Conservation (phyloP, 169 alveolate species). For the Plasmodium relictum region DNA sequence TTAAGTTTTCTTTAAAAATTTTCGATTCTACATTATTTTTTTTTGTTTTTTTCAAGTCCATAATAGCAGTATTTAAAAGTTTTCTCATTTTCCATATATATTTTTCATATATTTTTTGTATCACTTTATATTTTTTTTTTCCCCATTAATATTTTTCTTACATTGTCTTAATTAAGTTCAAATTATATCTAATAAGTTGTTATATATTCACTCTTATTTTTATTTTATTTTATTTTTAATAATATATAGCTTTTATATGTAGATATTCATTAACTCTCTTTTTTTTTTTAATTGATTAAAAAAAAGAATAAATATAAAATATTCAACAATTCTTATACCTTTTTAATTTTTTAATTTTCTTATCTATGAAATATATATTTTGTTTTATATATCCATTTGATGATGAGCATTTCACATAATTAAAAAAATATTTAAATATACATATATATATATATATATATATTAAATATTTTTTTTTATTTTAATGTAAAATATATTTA, state of each 20-base stretch:
- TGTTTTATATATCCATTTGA: too few species aligned
- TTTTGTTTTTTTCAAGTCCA: conserved; percentile 50
- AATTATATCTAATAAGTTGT: too few species aligned
- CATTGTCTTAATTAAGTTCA: background rate
- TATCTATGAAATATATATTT: too few species aligned
- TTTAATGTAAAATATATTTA: too few species aligned
- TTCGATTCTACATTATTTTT: conserved; percentile 1
- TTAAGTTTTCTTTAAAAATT: conserved; percentile 45
- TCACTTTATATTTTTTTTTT: conserved; percentile 15
- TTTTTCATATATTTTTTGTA: background rate
- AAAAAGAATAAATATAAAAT: too few species aligned
- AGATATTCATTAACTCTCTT: background rate
- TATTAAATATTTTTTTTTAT: too few species aligned
- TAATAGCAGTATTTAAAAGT: conserved; percentile 59
- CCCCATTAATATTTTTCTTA: background rate
- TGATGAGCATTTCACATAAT: too few species aligned
- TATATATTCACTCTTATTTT: too few species aligned
- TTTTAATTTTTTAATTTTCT: background rate
- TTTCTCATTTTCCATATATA: conserved; percentile 56
- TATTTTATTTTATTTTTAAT: too few species aligned
- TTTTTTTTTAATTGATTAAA: background rate
- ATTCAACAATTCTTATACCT: background rate
- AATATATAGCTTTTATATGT: too few species aligned
- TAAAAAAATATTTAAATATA: too few species aligned
- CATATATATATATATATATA: too few species aligned